Base-by-base conservation (phyloP, 1,284 basidiomycete species). In the Trametes versicolor region DNA sequence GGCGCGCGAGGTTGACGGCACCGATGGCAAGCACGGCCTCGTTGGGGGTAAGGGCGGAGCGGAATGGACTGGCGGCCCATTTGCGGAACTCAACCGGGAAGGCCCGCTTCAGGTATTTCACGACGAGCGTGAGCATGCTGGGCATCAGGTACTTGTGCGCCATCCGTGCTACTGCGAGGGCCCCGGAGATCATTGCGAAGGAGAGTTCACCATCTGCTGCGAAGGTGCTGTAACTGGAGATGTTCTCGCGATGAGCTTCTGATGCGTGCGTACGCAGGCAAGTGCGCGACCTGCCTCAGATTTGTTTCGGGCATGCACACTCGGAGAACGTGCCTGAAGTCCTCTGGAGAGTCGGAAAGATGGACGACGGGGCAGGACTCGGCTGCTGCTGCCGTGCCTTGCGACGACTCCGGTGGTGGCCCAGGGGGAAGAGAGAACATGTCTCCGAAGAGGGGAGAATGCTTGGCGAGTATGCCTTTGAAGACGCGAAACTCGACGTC, bases 401-500 rank as follows among this genome's bases (percentile, higher is more conserved):
- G 29, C 29, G 8, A 32, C 29, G 29, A 32, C 29, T 8, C 29
- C 29, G 8, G 8, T 8, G 29, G 29, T 32, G 29, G 29, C 37
- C 21, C 54, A 7, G 54, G 58, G 19, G 63, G 63, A 4, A 57
- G 21, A 15, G 54, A 57, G 25, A 68, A 61, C 61, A 68, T 58
- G 32, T 58, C 63, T 13, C 25, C 41, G 51, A 65, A 63, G 27
- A 68, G 58, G 5, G 58, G 61, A 1, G 66, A 68, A 21, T 58
- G 61, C 2, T 60, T 47, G 3, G 66, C 60, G 5, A 68, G 63
- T 45, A 65, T 19, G 6, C 63, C 67, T 15, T 57, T 52, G 52
- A 55, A 63, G 1, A 68, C 63, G 7, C 61, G 58, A 17, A 68
- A 65, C 17, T 54, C 54, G 32, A 63, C 51, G 43, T 63, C 34